Evolutionary conservation across 768 basidiomycete genomes (phyloP).

Genomic region (Mycena latifolia): DNA sequence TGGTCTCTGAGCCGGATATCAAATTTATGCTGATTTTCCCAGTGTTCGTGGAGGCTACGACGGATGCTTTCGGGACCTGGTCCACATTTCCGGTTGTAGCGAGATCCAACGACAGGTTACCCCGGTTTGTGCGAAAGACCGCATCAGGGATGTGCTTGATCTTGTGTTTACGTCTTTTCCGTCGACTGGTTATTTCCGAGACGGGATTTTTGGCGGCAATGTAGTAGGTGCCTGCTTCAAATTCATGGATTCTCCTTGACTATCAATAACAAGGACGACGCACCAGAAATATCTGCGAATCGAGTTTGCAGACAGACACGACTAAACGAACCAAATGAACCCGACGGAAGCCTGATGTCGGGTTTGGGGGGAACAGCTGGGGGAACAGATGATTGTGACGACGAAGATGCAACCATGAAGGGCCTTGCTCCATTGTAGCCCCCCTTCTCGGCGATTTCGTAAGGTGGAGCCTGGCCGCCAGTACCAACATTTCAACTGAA

Average conservation of each 20-base stretch:
- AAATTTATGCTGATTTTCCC: conserved; percentile 33
- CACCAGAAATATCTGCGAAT: conserved; percentile 31
- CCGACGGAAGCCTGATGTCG: conserved; percentile 26
- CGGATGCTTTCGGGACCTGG: conserved; percentile 23
- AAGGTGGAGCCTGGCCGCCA: conserved; percentile 4
- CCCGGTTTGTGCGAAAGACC: conserved; percentile 29
- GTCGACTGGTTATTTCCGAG: conserved; percentile 7
- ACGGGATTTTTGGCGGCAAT: conserved; percentile 17
- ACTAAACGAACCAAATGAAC: conserved; percentile 29
- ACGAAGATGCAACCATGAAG: conserved; percentile 21
- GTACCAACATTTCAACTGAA: no score
- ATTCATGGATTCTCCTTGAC: neutral
- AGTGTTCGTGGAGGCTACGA: conserved; percentile 19
- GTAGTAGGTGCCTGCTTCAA: conserved; percentile 29
- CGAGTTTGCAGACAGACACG: conserved; percentile 23
- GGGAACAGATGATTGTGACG: conserved; percentile 12
- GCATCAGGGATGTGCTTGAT: conserved; percentile 28
- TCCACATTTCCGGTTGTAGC: conserved; percentile 26
- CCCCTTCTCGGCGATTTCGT: conserved; percentile 1
- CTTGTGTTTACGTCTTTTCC: conserved; percentile 27
- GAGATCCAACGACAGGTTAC: conserved; percentile 31
- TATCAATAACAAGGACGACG: neutral
- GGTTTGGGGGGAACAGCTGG: conserved; percentile 9
- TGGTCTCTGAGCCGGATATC: conserved; percentile 23
- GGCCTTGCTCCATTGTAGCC: conserved; percentile 21